These are phyloP conservation scores for Plasmodium adleri DNA, from an alignment of 169 alveolate genomes.

Conservation along the genomic window DNA sequence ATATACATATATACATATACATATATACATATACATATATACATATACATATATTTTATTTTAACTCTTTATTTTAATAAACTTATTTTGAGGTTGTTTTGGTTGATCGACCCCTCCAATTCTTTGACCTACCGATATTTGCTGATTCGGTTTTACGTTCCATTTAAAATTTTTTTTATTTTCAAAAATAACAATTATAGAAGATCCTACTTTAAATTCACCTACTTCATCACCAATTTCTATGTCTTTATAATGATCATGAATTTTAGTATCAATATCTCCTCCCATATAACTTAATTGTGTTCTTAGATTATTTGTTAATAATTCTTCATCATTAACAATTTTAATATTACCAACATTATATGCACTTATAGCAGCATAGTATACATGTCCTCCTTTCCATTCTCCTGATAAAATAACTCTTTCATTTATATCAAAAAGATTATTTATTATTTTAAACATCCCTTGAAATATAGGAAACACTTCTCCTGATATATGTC, in stretches of 20 bases:
- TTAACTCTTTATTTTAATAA: constrained; percentile 22
- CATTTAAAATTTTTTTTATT: constrained; percentile 40
- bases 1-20: too few relatives aligned
- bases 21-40: background rate
- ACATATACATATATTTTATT: too few relatives aligned
- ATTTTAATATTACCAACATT: constrained; percentile 65
- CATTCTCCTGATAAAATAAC: constrained; percentile 62
- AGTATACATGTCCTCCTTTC: constrained; percentile 62
- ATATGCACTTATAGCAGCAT: constrained; percentile 66
- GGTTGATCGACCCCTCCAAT: constrained; percentile 26
- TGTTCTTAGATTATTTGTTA: constrained; percentile 46
- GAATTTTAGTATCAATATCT: constrained; percentile 59
- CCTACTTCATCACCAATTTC: constrained; percentile 73
- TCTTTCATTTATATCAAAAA: constrained; percentile 57
- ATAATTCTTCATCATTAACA: constrained; percentile 38
- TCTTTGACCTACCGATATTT: constrained; percentile 36
- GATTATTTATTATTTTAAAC: constrained; percentile 54
- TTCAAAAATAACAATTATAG: constrained; percentile 63
- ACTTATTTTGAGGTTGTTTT: background rate
- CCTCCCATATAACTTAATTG: constrained; percentile 67
- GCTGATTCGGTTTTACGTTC: constrained; percentile 22
- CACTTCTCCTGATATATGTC: constrained; percentile 70
- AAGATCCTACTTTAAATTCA: constrained; percentile 62
- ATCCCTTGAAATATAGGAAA: constrained; percentile 56
- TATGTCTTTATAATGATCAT: constrained; percentile 15